Base-by-base conservation (phyloP, 192 early-diverging fungal genomes). In the Funneliformis mosseae region DNA sequence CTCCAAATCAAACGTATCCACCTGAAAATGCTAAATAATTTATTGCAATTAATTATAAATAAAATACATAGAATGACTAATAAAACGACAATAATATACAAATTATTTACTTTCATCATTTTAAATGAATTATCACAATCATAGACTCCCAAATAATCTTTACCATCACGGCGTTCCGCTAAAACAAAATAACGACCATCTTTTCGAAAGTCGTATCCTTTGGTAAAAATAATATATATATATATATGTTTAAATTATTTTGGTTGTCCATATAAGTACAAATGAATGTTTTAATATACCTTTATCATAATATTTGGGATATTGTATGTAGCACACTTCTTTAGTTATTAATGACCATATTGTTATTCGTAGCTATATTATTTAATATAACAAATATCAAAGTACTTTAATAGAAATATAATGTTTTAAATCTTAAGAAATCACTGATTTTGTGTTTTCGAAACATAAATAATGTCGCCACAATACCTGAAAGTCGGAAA, bases 1-100 rank as follows among this genome's bases (percentile, higher is more conserved):
- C 48, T 92, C 90, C 8, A 92, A 72, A 87, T 97, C 95, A 18
- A 81, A 82, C 4, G 95, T 93, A 46, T 94, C 93, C 0, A 90
- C 76, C 33, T 84, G 81, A 76, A 94, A 93, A n/a, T 88, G 82
- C 94, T 95, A 81, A 6, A 46, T 76, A 1, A 12, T 41, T n/a
- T 23, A 60, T 14, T 41, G 46, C 18, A 10, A 14, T 41, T 18
- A 55, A 33, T 42, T 14, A 61, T 8, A 9, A 70, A 14, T 12
- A 38, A 5, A 11, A 69, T 69, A 70, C 8, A 11, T 33, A 0
- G 38, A 41, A 45, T 38, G n/a, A 43, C 59, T 8, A 77, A 59
- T 25, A 39, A 28, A 63, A 28, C 46, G 33, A 46, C 11, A n/a
- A 42, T 11, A 46, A 69, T 81, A 38, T 16, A 55, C 70, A 43